phyloP scores from a whole-genome alignment of 106 monocot genomes.

The Alisma plantagoaquatica region DNA sequence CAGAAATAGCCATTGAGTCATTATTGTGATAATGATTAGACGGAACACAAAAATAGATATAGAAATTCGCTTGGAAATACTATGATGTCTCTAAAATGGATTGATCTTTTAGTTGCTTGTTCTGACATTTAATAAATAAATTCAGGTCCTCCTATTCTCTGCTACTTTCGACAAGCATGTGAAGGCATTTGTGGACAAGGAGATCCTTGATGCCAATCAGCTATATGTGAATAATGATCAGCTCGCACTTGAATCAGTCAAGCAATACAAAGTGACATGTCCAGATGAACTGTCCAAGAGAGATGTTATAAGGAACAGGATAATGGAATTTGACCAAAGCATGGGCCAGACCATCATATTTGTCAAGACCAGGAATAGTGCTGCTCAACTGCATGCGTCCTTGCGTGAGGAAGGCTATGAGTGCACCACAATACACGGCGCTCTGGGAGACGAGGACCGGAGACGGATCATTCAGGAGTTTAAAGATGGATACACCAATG shows the following conservation, averaged over 20 bases:
- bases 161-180: slow-evolving; percentile 87
- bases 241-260: slow-evolving; percentile 65
- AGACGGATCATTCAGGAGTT: slow-evolving; percentile 83
- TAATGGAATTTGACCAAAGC: slow-evolving; percentile 81
- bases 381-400: slow-evolving; percentile 45
- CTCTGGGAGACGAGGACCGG: slow-evolving; percentile 56
- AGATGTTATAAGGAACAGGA: slow-evolving; percentile 73
- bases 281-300: slow-evolving; percentile 81
- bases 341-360: slow-evolving; percentile 95
- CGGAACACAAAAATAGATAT: no score
- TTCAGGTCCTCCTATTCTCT: slow-evolving; percentile 93
- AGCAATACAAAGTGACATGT: slow-evolving; percentile 83
- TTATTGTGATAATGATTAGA: no score
- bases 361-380: slow-evolving; percentile 75
- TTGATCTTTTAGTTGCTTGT: no score
- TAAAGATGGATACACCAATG: slow-evolving; percentile 77
- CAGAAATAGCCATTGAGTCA: no score
- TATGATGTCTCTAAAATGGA: no score
- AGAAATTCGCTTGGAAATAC: no score
- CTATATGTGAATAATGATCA: slow-evolving; percentile 94
- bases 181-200: slow-evolving; percentile 60
- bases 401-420: slow-evolving; percentile 66
- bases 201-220: slow-evolving; percentile 62
- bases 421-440: slow-evolving; percentile 87
- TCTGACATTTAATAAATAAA: no score